Conservation (phyloP, 2,329 filamentous ascomycete genomes). For the Pleoardoris graminearum region DNA sequence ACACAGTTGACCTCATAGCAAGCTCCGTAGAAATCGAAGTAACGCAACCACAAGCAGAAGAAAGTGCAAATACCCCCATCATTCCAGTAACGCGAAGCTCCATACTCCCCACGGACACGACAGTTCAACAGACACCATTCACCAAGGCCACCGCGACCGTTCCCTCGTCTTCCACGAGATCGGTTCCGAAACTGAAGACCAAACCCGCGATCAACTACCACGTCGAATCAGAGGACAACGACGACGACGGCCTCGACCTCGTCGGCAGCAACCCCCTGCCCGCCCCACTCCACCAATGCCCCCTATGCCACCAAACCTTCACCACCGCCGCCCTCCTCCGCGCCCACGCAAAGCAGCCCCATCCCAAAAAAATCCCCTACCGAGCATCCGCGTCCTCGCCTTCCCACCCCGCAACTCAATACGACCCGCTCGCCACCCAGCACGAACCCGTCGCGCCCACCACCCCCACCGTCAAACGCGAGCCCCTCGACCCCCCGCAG, state of each 20-base stretch:
- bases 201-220: slow-evolving; percentile 8
- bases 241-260: slow-evolving; percentile 10
- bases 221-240: slow-evolving; percentile 10
- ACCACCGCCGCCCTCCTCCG: slow-evolving; percentile 6
- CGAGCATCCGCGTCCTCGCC: slow-evolving; percentile 7
- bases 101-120: background rate
- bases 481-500: slow-evolving; percentile 20
- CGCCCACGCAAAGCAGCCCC: slow-evolving; percentile 3
- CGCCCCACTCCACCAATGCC: background rate
- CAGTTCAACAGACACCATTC: slow-evolving; percentile 3
- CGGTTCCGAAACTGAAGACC: background rate
- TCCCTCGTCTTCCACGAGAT: background rate
- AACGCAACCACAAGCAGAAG: background rate
- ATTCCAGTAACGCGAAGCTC: too few relatives aligned
- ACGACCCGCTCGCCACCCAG: slow-evolving; percentile 9
- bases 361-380: background rate
- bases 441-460: background rate
- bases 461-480: slow-evolving; percentile 25
- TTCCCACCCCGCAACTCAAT: background rate
- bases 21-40: background rate
- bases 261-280: slow-evolving; percentile 4
- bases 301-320: slow-evolving; percentile 15
- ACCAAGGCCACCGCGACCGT: background rate
- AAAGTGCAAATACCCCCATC: background rate
- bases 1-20: background rate